Conservation (phyloP, 768 basidiomycete species). For the Termitomyces eurrhizus region DNA sequence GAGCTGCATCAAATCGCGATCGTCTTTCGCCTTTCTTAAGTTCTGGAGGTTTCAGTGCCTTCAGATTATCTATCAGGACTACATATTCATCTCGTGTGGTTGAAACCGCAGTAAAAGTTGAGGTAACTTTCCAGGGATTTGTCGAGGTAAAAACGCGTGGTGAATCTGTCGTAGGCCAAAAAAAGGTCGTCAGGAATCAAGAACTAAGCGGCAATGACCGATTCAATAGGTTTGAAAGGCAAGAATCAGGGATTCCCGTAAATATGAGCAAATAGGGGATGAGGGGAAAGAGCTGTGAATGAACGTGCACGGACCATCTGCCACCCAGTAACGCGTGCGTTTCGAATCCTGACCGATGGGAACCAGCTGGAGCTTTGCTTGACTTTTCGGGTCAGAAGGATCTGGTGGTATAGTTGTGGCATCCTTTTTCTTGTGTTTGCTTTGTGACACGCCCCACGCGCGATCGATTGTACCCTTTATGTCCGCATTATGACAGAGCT, state of each 20-base stretch:
- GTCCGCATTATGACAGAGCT: conserved; percentile 63
- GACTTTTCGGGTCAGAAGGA: conserved; percentile 60
- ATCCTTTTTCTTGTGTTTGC: conserved; percentile 82
- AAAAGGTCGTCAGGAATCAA: conserved; percentile 24
- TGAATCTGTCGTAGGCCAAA: conserved; percentile 54
- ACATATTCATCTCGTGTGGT: conserved; percentile 74
- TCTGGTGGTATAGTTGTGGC: conserved; percentile 50
- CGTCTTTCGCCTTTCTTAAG: conserved; percentile 45
- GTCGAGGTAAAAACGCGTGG: conserved; percentile 81
- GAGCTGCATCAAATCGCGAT: conserved; percentile 54
- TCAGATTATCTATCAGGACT: conserved; percentile 58
- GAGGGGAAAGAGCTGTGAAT: conserved; percentile 19
- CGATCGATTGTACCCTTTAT: conserved; percentile 75
- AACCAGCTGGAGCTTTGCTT: conserved; percentile 56
- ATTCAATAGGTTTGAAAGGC: conserved; percentile 38
- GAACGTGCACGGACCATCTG: conserved; percentile 78
- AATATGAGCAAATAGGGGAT: conserved; percentile 70
- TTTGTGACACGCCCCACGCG: conserved; percentile 82
- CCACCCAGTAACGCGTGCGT: conserved; percentile 81
- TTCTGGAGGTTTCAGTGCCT: conserved; percentile 41
- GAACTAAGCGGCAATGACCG: conserved; percentile 32
- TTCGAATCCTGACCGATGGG: conserved; percentile 76
- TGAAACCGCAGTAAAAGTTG: conserved; percentile 68
- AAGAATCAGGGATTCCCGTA: conserved; percentile 44
- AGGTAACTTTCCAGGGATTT: conserved; percentile 87